Base-by-base conservation (phyloP, 2,329 filamentous ascomycete genomes). In the Aspergillus sojae region DNA sequence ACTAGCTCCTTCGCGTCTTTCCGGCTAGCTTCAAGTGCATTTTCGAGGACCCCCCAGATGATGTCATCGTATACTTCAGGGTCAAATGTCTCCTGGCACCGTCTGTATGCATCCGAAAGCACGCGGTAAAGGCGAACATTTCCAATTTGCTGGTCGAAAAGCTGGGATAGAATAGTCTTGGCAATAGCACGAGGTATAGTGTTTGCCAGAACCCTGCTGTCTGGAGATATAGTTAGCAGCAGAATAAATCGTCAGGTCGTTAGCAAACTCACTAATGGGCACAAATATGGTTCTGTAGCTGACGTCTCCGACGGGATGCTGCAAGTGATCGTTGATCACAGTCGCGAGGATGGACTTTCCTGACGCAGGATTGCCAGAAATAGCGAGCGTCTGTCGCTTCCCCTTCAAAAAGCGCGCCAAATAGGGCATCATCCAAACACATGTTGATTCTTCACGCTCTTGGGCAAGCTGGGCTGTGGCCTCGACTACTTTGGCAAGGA, bases 361-460 rank as follows among this genome's bases (percentile, higher is more conserved):
- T 4, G 77, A 77, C 6, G 78, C 78, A 10, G 77, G 68, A 53
- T 74, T 71, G 23, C 78, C 78, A 28, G 78, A 81, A 46, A 87
- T 77, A 26, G 81, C 67, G 36, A 87, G 71, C 2, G 79, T 75
- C 16, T 77, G 75, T 34, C 83, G 74, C 0, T 78, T 69, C 48
- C 80, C 79, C 57, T 83, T 81, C 39, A 82, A 66, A 62, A 86
- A 87, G 11, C 79, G 78, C 21, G 21, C 21, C 21, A 86, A 71
- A 36, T 82, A 76, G 43, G 82, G 79, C 28, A 80, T 77, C 65
- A 86, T 80, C 84, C 84, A 86, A 43, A 85, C 75, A 63, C 84
- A 85, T 23, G 84, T 86, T 64, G 81, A 81, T 63, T 86, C 83
- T 55, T 81, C 82, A 39, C 83, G 77, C 32, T 79, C 72, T 32